Evolutionary conservation across 345 rosid genomes (phyloP).

Genomic region (Syzygium oleosum): DNA sequence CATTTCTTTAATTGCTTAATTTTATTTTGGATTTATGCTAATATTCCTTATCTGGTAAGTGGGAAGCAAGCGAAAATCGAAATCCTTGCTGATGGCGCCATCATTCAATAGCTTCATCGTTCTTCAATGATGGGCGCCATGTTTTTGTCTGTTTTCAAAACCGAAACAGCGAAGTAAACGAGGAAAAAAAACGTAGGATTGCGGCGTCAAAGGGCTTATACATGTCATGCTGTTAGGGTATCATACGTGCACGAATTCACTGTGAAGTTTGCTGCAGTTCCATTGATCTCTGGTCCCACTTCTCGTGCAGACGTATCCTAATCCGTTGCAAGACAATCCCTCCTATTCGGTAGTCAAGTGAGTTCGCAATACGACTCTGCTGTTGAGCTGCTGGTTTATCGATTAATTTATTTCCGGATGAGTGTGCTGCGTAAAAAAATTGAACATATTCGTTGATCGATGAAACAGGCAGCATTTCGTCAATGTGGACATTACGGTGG

Average conservation of each 20-base stretch:
- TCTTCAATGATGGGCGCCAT: neutral
- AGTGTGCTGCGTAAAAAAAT: neutral
- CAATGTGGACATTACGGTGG: slow-evolving; percentile 24
- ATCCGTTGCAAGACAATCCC: slow-evolving; percentile 39
- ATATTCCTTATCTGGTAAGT: neutral
- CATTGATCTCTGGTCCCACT: neutral
- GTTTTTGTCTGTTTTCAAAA: neutral
- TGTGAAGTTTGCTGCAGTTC: neutral
- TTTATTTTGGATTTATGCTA: neutral
- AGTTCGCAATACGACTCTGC: neutral
- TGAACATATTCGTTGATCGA: neutral
- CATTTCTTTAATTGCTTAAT: neutral
- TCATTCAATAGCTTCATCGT: neutral
- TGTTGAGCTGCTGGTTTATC: neutral
- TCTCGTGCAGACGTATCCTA: slow-evolving; percentile 22
- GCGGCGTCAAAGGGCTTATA: neutral
- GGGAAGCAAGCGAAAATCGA: neutral
- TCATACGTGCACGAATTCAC: neutral
- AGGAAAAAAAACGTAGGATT: neutral
- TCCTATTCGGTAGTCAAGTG: slow-evolving; percentile 36
- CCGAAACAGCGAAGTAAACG: neutral
- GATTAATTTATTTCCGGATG: neutral
- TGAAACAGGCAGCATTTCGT: slow-evolving; percentile 42
- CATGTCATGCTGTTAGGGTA: neutral
- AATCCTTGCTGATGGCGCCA: neutral